These are phyloP conservation scores for Tylopilus sp. DNA, from an alignment of 768 basidiomycete genomes.

Conservation along the genomic window DNA sequence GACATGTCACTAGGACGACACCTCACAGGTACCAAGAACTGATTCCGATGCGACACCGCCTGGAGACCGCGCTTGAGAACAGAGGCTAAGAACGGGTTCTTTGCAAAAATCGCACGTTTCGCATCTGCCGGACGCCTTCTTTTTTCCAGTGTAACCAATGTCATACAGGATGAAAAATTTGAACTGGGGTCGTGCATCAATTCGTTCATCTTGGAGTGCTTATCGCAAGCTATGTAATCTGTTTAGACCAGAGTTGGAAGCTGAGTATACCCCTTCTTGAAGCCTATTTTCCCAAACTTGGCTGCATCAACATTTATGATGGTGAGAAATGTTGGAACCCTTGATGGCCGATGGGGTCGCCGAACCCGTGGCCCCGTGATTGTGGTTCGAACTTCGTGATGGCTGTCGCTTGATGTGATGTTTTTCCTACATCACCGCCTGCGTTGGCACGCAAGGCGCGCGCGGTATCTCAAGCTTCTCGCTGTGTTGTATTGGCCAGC, in stretches of 20 bases:
- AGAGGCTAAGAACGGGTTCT: not conserved
- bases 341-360: not conserved
- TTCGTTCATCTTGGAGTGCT: not conserved
- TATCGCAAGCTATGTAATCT: not conserved
- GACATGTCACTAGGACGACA: not conserved
- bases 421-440: not conserved
- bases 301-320: not conserved
- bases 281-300: slow-evolving; percentile 7
- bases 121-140: not conserved
- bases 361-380: not conserved
- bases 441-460: too few relatives aligned
- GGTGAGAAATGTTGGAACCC: not conserved
- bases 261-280: not conserved
- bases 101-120: not conserved
- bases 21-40: not conserved
- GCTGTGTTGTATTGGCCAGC: not conserved
- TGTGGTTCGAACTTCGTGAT: not conserved
- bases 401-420: not conserved
- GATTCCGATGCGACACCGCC: not conserved
- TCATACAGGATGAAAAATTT: not conserved
- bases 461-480: not conserved
- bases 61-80: not conserved
- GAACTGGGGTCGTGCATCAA: not conserved
- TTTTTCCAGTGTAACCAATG: not conserved
- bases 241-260: not conserved